A percentile compares a stretch with the other conserved stretches of the same genome.
phyloP scores from a whole-genome alignment of 1,284 basidiomycete genomes.

The Microbotryum intermedium region DNA sequence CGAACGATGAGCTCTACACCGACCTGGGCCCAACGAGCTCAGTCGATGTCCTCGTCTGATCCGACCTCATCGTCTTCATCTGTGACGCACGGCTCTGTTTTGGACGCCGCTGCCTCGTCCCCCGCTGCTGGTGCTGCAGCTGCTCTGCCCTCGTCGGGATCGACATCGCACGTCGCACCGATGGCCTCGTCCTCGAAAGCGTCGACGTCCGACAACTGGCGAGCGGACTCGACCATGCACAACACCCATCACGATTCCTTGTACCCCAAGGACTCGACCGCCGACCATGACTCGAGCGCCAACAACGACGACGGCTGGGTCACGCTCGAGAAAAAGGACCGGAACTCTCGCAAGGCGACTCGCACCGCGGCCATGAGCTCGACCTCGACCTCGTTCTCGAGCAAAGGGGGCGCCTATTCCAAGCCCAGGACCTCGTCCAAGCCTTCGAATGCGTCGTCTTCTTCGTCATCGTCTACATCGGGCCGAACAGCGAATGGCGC shows the following conservation, averaged over 20 bases:
- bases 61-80: too few species aligned
- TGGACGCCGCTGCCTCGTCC: too few species aligned
- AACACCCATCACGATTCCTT: background rate
- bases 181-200: constrained; percentile 9
- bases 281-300: background rate
- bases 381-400: background rate
- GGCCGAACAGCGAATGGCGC: background rate
- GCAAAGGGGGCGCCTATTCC: background rate
- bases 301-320: constrained; percentile 18
- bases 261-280: background rate
- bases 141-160: background rate
- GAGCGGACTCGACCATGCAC: constrained; percentile 2
- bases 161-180: too few species aligned
- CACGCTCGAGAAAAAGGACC: constrained; percentile 22
- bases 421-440: background rate
- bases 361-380: background rate
- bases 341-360: background rate
- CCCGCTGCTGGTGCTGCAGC: background rate
- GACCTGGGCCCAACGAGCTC: too few species aligned
- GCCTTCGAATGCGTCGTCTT: background rate
- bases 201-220: constrained; percentile 20
- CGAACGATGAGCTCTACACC: too few species aligned
- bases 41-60: too few species aligned
- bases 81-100: too few species aligned
- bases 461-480: too few species aligned